phyloP scores from a whole-genome alignment of 148 eudicot genomes.

The Cornus suecica region DNA sequence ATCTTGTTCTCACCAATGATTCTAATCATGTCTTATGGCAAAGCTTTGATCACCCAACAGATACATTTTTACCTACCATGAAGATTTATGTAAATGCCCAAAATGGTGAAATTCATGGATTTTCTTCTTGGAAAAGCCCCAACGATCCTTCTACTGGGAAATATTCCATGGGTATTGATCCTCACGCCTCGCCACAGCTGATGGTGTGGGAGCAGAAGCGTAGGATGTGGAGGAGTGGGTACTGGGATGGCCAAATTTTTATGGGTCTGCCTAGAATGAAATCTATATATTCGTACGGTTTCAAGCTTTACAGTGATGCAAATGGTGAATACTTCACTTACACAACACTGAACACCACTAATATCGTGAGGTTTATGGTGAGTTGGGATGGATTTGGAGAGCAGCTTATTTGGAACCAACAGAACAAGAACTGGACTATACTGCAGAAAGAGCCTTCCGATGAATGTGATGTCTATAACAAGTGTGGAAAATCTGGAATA shows the following conservation, averaged over 20 bases:
- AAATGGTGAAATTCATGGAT: slow-evolving; percentile 11
- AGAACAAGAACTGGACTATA: neutral
- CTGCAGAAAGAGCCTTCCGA: slow-evolving; percentile 8
- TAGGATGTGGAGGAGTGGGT: slow-evolving; percentile 56
- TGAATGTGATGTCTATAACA: slow-evolving; percentile 39
- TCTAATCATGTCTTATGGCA: slow-evolving; percentile 37
- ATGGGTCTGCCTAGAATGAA: slow-evolving; percentile 37
- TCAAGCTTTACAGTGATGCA: slow-evolving; percentile 28
- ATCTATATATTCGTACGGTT: slow-evolving; percentile 32
- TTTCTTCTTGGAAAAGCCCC: slow-evolving; percentile 52
- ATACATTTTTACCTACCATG: slow-evolving; percentile 42
- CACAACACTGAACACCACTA: slow-evolving; percentile 15
- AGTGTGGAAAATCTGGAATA: slow-evolving; percentile 42
- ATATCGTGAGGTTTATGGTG: slow-evolving; percentile 26
- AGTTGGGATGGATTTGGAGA: slow-evolving; percentile 31
- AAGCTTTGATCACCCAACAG: slow-evolving; percentile 49
- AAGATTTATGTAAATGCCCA: slow-evolving; percentile 16
- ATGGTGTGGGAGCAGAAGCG: slow-evolving; percentile 41
- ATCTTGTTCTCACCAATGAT: slow-evolving; percentile 19
- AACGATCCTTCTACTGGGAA: slow-evolving; percentile 53
- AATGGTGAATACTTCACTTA: slow-evolving; percentile 35
- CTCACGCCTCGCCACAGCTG: slow-evolving; percentile 50
- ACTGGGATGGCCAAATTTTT: slow-evolving; percentile 45
- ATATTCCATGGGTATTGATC: slow-evolving; percentile 50
- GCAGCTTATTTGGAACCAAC: slow-evolving; percentile 14